Evolutionary conservation across 441 rosid genomes (phyloP).

Genomic region (Aleurites moluccanus): DNA sequence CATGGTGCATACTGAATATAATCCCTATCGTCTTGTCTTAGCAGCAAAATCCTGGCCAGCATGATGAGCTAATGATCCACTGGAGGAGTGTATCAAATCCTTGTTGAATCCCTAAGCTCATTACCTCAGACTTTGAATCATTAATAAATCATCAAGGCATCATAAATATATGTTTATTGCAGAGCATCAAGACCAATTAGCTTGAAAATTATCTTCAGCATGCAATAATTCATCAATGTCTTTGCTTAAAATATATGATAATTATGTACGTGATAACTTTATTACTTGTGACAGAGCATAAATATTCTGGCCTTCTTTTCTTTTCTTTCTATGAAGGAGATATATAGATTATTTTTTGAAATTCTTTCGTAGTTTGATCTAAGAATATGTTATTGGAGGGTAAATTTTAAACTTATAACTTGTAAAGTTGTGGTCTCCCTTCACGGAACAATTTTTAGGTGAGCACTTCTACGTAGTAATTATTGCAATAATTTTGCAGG

Average conservation of each 20-base stretch:
- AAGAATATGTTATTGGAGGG: neutral
- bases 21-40: neutral
- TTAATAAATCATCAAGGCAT: neutral
- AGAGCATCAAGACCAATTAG: neutral
- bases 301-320: neutral
- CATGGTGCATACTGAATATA: neutral
- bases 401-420: too few relatives aligned
- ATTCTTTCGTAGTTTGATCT: neutral
- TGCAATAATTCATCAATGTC: neutral
- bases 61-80: neutral
- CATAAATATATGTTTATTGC: neutral
- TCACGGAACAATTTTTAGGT: constrained; percentile 11
- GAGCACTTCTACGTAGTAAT: constrained; percentile 17
- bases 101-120: neutral
- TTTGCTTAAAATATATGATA: neutral
- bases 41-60: neutral
- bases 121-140: neutral
- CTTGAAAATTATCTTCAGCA: neutral
- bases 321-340: neutral
- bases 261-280: neutral
- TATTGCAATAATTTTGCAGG: constrained; percentile 47
- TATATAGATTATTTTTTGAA: neutral
- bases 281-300: neutral
- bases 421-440: neutral
- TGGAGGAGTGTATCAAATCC: neutral